These are phyloP conservation scores for Anthracocystis walkeri DNA, from an alignment of 1,284 basidiomycete species.

Conservation along the genomic window DNA sequence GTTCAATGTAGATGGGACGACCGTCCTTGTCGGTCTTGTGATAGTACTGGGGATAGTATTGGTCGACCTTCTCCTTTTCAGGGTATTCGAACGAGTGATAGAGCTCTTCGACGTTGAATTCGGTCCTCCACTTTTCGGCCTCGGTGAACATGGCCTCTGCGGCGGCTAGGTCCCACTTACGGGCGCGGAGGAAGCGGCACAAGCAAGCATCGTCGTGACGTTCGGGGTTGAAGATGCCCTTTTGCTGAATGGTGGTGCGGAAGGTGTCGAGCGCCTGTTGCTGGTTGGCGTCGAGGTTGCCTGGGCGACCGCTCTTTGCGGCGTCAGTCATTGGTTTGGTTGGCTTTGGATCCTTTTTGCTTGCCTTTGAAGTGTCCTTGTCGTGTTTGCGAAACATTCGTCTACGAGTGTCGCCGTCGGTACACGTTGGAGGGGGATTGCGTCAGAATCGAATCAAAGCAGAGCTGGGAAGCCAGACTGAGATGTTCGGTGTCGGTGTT, in stretches of 20 bases:
- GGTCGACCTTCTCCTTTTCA: constrained; percentile 85
- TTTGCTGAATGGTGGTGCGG: constrained; percentile 58
- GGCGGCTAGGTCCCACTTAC: constrained; percentile 87
- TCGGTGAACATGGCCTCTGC: constrained; percentile 86
- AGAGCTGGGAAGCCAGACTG: constrained; percentile 1
- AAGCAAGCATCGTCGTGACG: constrained; percentile 68
- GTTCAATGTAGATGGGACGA: constrained; percentile 94
- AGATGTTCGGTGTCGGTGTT: not conserved
- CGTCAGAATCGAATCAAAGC: not conserved
- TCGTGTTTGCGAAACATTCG: constrained; percentile 54
- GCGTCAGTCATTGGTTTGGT: constrained; percentile 36
- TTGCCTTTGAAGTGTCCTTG: constrained; percentile 50
- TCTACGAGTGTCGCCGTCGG: not conserved
- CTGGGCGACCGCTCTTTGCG: constrained; percentile 58
- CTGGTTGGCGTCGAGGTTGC: constrained; percentile 62
- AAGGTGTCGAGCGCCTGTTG: constrained; percentile 63
- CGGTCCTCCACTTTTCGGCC: constrained; percentile 90
- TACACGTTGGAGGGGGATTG: not conserved
- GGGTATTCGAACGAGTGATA: constrained; percentile 86
- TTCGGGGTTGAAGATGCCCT: constrained; percentile 63
- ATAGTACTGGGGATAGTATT: constrained; percentile 93
- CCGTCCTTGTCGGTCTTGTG: constrained; percentile 98
- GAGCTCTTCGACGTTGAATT: constrained; percentile 88
- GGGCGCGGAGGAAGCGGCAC: constrained; percentile 82
- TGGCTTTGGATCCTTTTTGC: constrained; percentile 50